phyloP scores from a whole-genome alignment of 106 monocot species.

The Xerophyta viscosa region DNA sequence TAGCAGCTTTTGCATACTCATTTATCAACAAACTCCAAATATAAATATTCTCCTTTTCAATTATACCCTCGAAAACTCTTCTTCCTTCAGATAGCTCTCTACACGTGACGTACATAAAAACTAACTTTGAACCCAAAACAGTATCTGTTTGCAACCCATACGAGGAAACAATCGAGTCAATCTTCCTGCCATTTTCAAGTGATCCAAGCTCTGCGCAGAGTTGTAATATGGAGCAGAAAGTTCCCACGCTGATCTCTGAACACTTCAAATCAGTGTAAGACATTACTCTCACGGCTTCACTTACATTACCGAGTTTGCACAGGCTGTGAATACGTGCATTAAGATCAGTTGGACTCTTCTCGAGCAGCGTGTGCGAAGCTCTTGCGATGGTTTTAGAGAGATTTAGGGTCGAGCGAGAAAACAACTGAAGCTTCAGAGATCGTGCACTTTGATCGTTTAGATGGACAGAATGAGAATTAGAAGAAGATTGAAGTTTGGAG shows the following conservation, averaged over 20 bases:
- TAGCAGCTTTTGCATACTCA: constrained; percentile 38
- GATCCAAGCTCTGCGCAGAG: constrained; percentile 52
- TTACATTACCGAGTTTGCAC: background rate
- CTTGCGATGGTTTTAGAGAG: background rate
- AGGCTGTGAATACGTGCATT: background rate
- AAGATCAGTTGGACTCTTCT: background rate
- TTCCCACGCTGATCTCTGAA: constrained; percentile 2
- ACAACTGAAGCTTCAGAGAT: background rate
- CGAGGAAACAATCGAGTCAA: constrained; percentile 37
- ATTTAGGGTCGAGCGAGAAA: background rate
- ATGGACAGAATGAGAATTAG: too few species aligned
- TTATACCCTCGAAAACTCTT: constrained; percentile 34
- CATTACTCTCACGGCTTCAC: background rate
- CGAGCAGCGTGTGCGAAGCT: background rate
- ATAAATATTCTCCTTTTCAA: constrained; percentile 16
- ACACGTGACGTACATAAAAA: constrained; percentile 60
- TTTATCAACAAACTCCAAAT: constrained; percentile 52
- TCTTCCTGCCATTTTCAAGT: constrained; percentile 30
- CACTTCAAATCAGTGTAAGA: background rate
- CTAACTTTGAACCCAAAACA: constrained; percentile 40
- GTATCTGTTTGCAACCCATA: constrained; percentile 18
- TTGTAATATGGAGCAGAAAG: constrained; percentile 39
- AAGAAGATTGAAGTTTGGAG: too few species aligned
- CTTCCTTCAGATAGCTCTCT: constrained; percentile 53
- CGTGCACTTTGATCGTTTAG: too few species aligned